A percentile compares a stretch with the other conserved stretches of the same genome.
phyloP scores from a whole-genome alignment of 352 stramenopile species.

The Pythium monospermum region DNA sequence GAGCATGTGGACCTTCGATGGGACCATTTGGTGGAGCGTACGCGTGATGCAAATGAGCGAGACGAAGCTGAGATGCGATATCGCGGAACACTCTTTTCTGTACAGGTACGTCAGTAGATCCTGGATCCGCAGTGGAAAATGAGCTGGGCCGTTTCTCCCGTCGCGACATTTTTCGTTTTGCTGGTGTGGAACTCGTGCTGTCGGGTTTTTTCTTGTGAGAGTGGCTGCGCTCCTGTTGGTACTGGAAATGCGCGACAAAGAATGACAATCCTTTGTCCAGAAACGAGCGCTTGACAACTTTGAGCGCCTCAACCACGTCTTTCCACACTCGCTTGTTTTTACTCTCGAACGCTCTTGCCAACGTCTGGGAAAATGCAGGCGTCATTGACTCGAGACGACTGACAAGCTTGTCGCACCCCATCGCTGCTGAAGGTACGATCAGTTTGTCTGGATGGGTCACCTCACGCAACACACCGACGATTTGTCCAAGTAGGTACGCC shows the following conservation, averaged over 20 bases:
- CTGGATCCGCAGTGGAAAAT: not conserved
- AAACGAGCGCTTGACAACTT: conserved; percentile 3
- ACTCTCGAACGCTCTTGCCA: conserved; percentile 12
- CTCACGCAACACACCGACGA: conserved; percentile 11
- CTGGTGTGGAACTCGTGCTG: not conserved
- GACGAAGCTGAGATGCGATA: conserved; percentile 21
- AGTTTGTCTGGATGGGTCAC: conserved; percentile 18
- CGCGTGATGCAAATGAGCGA: conserved; percentile 5
- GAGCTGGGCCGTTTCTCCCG: conserved; percentile 3
- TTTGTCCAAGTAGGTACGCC: conserved; percentile 3
- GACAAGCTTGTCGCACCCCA: conserved; percentile 10
- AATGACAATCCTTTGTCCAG: conserved; percentile 9
- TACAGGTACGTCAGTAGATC: not conserved
- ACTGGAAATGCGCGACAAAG: conserved; percentile 16
- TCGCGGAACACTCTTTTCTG: conserved; percentile 13
- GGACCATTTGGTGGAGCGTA: too few relatives aligned
- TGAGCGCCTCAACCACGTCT: conserved; percentile 1
- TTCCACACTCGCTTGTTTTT: conserved; percentile 15
- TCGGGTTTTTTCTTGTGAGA: not conserved
- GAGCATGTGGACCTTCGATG: too few relatives aligned
- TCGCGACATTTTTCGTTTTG: not conserved
- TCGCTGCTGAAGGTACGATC: not conserved
- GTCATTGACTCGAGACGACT: conserved; percentile 11
- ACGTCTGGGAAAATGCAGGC: conserved; percentile 6
- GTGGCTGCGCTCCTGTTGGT: not conserved